phyloP scores from a whole-genome alignment of 78 protist genomes.

The Monosiga brevicollis region DNA sequence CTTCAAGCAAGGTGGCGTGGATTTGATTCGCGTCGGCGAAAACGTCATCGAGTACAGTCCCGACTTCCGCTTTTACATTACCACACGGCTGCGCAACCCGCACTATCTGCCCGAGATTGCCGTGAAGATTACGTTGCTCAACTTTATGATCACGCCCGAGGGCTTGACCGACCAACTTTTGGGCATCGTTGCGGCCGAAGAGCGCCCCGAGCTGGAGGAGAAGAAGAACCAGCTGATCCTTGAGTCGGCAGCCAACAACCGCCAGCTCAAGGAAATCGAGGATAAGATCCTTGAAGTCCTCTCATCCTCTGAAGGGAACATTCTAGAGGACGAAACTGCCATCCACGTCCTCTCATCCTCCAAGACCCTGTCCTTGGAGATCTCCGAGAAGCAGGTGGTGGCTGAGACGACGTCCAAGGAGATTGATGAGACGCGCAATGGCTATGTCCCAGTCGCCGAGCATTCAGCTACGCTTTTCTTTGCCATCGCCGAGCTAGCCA shows the following conservation, averaged over 20 bases:
- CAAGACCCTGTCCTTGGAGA: slow-evolving; percentile 13
- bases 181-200: slow-evolving; percentile 49
- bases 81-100: slow-evolving; percentile 64
- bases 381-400: slow-evolving; percentile 12
- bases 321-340: slow-evolving; percentile 61
- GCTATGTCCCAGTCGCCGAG: slow-evolving; percentile 45
- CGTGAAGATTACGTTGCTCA: slow-evolving; percentile 33
- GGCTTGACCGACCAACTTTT: slow-evolving; percentile 61
- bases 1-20: slow-evolving; percentile 31
- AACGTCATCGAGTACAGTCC: slow-evolving; percentile 40
- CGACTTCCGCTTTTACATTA: slow-evolving; percentile 53
- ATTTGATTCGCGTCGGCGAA: slow-evolving; percentile 60
- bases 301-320: slow-evolving; percentile 39
- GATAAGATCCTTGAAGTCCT: slow-evolving; percentile 50
- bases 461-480: slow-evolving; percentile 61
- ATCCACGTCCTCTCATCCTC: slow-evolving; percentile 15
- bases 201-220: slow-evolving; percentile 71
- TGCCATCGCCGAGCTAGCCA: slow-evolving; percentile 28
- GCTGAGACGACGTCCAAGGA: slow-evolving; percentile 40
- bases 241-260: slow-evolving; percentile 21
- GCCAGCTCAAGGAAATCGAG: slow-evolving; percentile 49
- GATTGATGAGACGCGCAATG: slow-evolving; percentile 37
- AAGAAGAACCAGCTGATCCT: slow-evolving; percentile 30
- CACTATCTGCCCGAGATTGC: slow-evolving; percentile 33
- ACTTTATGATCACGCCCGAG: slow-evolving; percentile 41